Base-by-base conservation (phyloP, 2,329 filamentous ascomycete species). In the Alternaria consortialis region DNA sequence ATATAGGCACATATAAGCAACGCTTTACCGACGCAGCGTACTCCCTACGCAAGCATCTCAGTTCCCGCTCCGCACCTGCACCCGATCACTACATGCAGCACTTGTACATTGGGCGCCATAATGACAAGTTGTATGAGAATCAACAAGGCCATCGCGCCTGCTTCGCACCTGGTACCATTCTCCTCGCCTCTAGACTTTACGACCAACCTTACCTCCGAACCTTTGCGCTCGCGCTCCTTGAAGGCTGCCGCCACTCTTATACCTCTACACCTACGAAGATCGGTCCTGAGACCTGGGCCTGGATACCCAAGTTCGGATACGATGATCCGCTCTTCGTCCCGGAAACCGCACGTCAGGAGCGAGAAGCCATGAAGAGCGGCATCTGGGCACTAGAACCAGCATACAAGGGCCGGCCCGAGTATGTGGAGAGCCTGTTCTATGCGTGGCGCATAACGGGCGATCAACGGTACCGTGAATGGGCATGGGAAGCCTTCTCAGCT, bases 401-500 rank as follows among this genome's bases (percentile, higher is more conserved):
- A 15, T 80, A 76, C 65, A 74, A 73, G 37, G 75, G 78, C 15
- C 72, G 79, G 1, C 78, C 79, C 4, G 78, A 80, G 65, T 80
- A 80, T 53, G 71, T 80, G 3, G 79, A 80, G 56, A 74, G 70
- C 5, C 60, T 81, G 9, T 81, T 81, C 67, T 79, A 80, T 56
- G 79, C 77, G 7, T 80, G 73, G 69, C 77, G 79, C 56, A 76
- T 80, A 46, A 80, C 78, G 0, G 79, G 79, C 37, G 72, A 80
- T 42, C 57, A 70, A 23, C 73, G 79, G 4, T 81, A 77, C 42
- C 74, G 79, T 27, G 73, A 79, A 1, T 81, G 79, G 79, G 79
- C 79, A 5, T 81, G 79, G 79, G 79, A 81, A 39, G 78, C 75
- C 4, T 81, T 79, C 54, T 54, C 64, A 0, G 77, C 74, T 0